Conservation (phyloP, 2,329 filamentous ascomycete species). For the Ophiostoma sp. region DNA sequence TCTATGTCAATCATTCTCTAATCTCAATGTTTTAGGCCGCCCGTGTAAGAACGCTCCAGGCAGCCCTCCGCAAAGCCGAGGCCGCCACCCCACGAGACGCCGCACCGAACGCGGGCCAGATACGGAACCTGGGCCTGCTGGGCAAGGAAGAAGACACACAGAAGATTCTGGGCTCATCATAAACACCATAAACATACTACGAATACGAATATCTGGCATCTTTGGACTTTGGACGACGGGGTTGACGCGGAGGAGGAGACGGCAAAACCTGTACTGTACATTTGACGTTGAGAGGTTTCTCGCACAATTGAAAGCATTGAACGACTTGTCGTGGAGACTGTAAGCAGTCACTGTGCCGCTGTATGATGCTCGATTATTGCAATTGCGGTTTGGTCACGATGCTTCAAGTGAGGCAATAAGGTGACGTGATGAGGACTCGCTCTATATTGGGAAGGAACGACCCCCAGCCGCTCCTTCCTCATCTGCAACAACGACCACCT, state of each 20-base stretch:
- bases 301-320: constrained; percentile 17
- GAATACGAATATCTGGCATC: neutral
- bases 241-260: neutral
- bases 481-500: neutral
- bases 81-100: constrained; percentile 74
- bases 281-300: constrained; percentile 14
- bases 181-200: neutral
- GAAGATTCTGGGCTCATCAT: constrained; percentile 49
- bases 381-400: neutral
- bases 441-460: constrained; percentile 8
- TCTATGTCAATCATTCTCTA: neutral
- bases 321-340: neutral
- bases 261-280: constrained; percentile 22
- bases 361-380: neutral
- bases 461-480: constrained; percentile 9
- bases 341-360: neutral
- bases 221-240: neutral
- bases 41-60: constrained; percentile 75
- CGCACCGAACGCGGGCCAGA: constrained; percentile 78
- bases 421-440: neutral
- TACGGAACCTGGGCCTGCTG: constrained; percentile 81
- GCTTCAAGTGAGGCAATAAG: neutral
- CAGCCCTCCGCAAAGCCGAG: constrained; percentile 79
- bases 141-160: constrained; percentile 80
- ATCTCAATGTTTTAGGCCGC: constrained; percentile 64